Base-by-base conservation (phyloP, 371 early-diverging fungal species). In the Rhizopus delemar region DNA sequence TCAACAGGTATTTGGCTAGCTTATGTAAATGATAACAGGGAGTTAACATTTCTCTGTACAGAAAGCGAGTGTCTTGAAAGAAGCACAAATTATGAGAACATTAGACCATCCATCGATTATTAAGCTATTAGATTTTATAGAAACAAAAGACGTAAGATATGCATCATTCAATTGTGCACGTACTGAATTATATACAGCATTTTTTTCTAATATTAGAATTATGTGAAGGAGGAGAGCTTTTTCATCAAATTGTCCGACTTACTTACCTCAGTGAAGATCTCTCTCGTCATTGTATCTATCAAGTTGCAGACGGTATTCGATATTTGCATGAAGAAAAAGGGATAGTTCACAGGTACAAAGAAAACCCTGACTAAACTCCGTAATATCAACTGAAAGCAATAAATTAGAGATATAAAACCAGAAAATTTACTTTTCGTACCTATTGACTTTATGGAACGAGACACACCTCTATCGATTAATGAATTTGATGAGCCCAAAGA, bases 391-490 rank as follows among this genome's bases (percentile, higher is more conserved):
- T 32, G 87, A 90, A 15, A 93, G 92, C 62, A 84, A 12, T 32
- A 32, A 29, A n/a, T 41, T 53, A 75, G 86, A 59, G 98, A 99
- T 66, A 91, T 99, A 62, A 99, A 99, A 75, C 93, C 94, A 28
- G 99, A 99, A 69, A 99, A 99, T 73, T 83, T 94, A 56, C 74
- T 96, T 16, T 92, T 89, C 69, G 88, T 86, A 57, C 84, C 90
- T n/a, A 90, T 90, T 35, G 48, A 49, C 22, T 67, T 67, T 38
- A 77, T 83, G 51, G 81, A 87, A 34, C 80, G 83, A 11, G 74
- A 70, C 0, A 68, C 71, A 31, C 81, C 81, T 4, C 60, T 70
- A 50, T 60, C 75, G 49, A 69, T 73, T 48, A 53, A 49, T 28
- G 71, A 73, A n/a, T 68, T 59, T 35, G 78, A 78, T 38, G 78